Evolutionary conservation across 495 filamentous ascomycete genomes (phyloP).

Genomic region (Immersiella caudata): DNA sequence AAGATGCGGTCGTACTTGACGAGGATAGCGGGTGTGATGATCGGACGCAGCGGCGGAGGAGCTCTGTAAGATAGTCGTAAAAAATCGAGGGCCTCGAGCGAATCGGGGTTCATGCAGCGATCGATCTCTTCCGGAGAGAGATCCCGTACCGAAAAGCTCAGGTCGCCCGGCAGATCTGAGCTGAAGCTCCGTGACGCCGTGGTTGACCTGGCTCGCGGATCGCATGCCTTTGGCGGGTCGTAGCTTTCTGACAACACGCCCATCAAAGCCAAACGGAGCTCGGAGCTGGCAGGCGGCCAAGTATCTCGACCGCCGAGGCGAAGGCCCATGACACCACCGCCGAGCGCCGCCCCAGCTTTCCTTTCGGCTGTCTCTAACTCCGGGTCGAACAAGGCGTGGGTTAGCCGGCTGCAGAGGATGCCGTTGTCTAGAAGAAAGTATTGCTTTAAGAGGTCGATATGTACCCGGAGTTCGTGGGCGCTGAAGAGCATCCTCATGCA

Average conservation of each 20-base stretch:
- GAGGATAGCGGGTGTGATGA: constrained; percentile 70
- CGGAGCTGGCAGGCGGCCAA: constrained; percentile 93
- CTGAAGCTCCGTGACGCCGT: constrained; percentile 32
- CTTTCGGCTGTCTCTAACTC: constrained; percentile 81
- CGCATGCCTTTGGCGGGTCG: constrained; percentile 24
- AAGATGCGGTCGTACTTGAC: constrained; percentile 84
- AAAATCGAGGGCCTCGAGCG: constrained; percentile 87
- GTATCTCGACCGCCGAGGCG: constrained; percentile 72
- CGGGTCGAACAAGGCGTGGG: constrained; percentile 82
- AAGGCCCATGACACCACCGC: constrained; percentile 75
- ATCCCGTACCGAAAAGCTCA: constrained; percentile 87
- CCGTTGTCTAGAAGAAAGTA: constrained; percentile 87
- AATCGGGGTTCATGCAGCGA: constrained; percentile 74
- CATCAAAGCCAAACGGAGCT: constrained; percentile 84
- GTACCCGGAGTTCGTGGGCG: constrained; percentile 69
- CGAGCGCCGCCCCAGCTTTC: constrained; percentile 64
- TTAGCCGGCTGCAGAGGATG: constrained; percentile 75
- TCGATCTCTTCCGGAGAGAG: constrained; percentile 74
- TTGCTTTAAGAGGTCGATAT: constrained; percentile 73
- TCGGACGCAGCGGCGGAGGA: constrained; percentile 67
- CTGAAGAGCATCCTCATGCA: constrained; percentile 80
- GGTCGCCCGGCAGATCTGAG: constrained; percentile 71
- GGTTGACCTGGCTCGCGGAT: not conserved
- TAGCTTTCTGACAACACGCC: constrained; percentile 82
- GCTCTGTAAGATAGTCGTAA: constrained; percentile 83